Evolutionary conservation across 495 filamentous ascomycete species (phyloP).

Genomic region (Penicillium odoratum): DNA sequence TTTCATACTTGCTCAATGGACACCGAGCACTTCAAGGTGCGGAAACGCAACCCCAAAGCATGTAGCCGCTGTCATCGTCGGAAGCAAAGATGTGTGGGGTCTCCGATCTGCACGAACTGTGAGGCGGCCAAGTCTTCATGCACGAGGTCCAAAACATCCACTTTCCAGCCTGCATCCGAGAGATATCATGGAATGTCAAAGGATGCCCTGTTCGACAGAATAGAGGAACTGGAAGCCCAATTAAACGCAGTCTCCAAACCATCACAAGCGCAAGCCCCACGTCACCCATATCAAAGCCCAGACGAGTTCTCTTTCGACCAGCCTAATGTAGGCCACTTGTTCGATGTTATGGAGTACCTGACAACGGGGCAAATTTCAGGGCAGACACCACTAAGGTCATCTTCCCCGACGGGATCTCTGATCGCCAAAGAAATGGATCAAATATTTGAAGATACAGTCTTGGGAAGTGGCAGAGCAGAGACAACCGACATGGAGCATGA

Average conservation of each 20-base stretch:
- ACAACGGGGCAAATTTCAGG: slow-evolving; percentile 21
- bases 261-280: neutral
- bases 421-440: slow-evolving; percentile 16
- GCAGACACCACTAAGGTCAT: neutral
- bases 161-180: slow-evolving; percentile 9
- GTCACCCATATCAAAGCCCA: neutral
- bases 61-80: slow-evolving; percentile 26
- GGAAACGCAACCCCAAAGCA: slow-evolving; percentile 25
- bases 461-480: slow-evolving; percentile 17
- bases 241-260: slow-evolving; percentile 7
- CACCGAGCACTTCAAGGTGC: slow-evolving; percentile 18
- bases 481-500: slow-evolving; percentile 17
- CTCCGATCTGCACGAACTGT: slow-evolving; percentile 23
- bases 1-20: neutral
- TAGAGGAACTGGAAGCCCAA: slow-evolving; percentile 26
- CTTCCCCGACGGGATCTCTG: neutral
- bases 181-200: slow-evolving; percentile 32
- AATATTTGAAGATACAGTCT: slow-evolving; percentile 31
- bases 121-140: slow-evolving; percentile 19
- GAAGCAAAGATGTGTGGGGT: slow-evolving; percentile 28
- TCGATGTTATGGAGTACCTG: slow-evolving; percentile 22
- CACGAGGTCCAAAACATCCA: slow-evolving; percentile 12
- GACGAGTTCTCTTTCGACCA: neutral
- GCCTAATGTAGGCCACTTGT: neutral
- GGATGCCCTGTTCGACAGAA: slow-evolving; percentile 22